These are phyloP conservation scores for Hygrophoropsis aurantiaca DNA, from an alignment of 768 basidiomycete species.

Conservation along the genomic window DNA sequence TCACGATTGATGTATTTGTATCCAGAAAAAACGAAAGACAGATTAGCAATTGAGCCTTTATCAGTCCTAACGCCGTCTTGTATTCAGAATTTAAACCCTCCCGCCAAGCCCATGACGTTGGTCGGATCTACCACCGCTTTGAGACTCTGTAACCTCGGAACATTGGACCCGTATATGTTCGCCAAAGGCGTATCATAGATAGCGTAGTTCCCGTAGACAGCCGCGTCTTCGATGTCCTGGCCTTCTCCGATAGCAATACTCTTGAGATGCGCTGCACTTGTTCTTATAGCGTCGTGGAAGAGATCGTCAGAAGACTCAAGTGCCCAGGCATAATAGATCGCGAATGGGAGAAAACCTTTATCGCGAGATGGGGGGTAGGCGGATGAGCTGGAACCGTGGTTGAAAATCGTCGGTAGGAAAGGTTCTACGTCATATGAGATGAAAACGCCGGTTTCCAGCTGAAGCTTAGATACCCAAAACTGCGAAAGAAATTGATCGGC, in stretches of 20 bases:
- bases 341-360: constrained; percentile 41
- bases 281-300: constrained; percentile 39
- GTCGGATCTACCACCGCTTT: constrained; percentile 51
- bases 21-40: no score
- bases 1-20: no score
- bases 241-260: constrained; percentile 39
- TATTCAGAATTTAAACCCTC: constrained; percentile 61
- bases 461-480: constrained; percentile 44
- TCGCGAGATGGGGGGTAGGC: constrained; percentile 50
- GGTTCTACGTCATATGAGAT: constrained; percentile 52
- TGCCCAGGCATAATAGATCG: constrained; percentile 48
- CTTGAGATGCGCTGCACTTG: constrained; percentile 41
- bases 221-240: constrained; percentile 37
- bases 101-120: constrained; percentile 65
- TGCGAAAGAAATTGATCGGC: constrained; percentile 17
- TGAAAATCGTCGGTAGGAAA: constrained; percentile 42
- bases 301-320: constrained; percentile 35
- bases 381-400: constrained; percentile 34
- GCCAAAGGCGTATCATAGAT: constrained; percentile 48
- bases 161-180: constrained; percentile 50
- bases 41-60: no score
- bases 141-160: constrained; percentile 39
- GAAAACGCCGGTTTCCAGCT: constrained; percentile 37
- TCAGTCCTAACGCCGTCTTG: no score
- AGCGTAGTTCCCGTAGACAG: constrained; percentile 64